Evolutionary conservation across 345 rosid species (phyloP).

Genomic region (Theobroma cacao): DNA sequence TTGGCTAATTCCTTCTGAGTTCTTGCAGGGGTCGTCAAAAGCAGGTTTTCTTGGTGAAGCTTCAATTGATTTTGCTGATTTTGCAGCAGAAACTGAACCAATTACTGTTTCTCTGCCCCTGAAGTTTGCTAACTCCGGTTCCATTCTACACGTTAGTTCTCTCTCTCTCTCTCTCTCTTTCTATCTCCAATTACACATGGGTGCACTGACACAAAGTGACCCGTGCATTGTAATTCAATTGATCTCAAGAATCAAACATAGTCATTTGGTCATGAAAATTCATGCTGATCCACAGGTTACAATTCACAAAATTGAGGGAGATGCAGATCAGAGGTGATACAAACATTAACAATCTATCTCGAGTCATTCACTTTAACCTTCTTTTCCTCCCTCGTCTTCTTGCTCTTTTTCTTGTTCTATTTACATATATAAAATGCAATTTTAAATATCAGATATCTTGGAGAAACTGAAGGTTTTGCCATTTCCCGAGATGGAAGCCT

Average conservation of each 20-base stretch:
- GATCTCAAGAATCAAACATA: background rate
- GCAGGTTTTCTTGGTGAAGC: constrained; percentile 86
- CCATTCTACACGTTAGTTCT: constrained; percentile 78
- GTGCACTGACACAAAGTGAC: background rate
- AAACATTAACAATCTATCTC: background rate
- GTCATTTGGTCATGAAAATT: constrained; percentile 2
- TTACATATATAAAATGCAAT: constrained; percentile 6
- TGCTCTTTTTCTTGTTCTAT: background rate
- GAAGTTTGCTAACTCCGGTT: constrained; percentile 83
- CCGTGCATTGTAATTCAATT: background rate
- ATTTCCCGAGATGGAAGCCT: constrained; percentile 43
- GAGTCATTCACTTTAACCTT: background rate
- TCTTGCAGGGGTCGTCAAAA: constrained; percentile 78
- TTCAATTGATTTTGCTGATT: constrained; percentile 88
- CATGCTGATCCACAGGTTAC: constrained; percentile 50
- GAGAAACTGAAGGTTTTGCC: constrained; percentile 43
- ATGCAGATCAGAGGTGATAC: constrained; percentile 49
- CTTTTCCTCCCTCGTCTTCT: background rate
- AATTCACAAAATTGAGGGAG: constrained; percentile 65
- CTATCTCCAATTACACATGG: background rate
- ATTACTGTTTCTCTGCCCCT: constrained; percentile 81
- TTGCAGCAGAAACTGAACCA: constrained; percentile 58
- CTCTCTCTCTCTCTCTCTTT: constrained; percentile 13
- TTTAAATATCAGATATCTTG: constrained; percentile 35
- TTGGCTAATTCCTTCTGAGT: constrained; percentile 13